Evolutionary conservation across 108 stramenopile genomes (phyloP).

Genomic region (Pelagomonas calceolata): DNA sequence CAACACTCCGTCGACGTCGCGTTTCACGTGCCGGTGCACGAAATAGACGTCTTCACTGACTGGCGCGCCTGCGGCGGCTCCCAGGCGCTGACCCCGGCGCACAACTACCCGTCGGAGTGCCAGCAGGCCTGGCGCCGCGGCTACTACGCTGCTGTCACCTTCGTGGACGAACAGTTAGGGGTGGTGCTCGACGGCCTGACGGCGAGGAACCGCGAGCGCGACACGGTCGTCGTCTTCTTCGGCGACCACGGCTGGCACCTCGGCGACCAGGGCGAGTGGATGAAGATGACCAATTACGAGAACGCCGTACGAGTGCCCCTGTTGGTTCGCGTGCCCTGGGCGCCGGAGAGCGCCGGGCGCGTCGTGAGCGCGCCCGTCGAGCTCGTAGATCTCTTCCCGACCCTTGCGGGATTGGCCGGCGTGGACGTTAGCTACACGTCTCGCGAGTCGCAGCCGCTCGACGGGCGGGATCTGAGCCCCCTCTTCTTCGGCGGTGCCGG

Average conservation of each 20-base stretch:
- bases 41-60: too few species aligned
- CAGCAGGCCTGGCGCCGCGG: not conserved
- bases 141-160: constrained; percentile 6
- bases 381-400: not conserved
- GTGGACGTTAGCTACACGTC: not conserved
- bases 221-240: constrained; percentile 3
- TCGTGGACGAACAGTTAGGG: constrained; percentile 13
- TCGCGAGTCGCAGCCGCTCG: not conserved
- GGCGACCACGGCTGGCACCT: not conserved
- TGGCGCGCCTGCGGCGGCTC: too few species aligned
- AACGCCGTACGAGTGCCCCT: not conserved
- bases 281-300: not conserved
- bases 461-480: not conserved
- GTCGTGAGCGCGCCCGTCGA: not conserved
- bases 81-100: too few species aligned
- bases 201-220: not conserved
- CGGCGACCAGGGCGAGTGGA: not conserved
- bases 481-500: not conserved
- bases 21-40: too few species aligned
- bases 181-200: constrained; percentile 1
- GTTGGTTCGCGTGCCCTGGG: not conserved
- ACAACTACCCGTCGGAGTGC: too few species aligned
- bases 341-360: not conserved
- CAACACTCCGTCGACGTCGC: constrained; percentile 1
- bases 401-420: not conserved